phyloP scores from a whole-genome alignment of 2,329 filamentous ascomycete species.

The Zelopaecilomyces penicillatus region DNA sequence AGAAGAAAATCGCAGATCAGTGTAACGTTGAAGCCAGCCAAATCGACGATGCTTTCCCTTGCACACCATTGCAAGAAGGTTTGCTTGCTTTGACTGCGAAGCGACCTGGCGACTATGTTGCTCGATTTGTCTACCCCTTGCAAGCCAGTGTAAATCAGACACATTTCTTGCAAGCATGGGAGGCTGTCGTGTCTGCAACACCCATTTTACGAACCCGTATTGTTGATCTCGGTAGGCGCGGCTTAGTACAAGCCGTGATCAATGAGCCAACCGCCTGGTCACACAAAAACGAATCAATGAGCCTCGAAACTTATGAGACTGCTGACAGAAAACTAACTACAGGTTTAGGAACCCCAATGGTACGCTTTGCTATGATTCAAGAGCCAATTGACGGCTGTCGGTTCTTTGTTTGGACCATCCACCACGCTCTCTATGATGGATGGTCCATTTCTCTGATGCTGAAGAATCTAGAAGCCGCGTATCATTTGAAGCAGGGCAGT shows the following conservation, averaged over 20 bases:
- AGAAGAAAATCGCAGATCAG: too few relatives aligned
- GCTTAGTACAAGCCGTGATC: conserved; percentile 3
- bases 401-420: conserved; percentile 4
- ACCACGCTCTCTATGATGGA: conserved; percentile 6
- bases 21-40: too few relatives aligned
- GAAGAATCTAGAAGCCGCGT: not conserved
- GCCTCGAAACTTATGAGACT: conserved; percentile 3
- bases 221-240: not conserved
- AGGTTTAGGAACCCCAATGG: conserved; percentile 1
- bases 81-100: conserved; percentile 5
- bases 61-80: conserved; percentile 9
- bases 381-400: not conserved
- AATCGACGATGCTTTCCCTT: conserved; percentile 8
- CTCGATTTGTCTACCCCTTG: conserved; percentile 6
- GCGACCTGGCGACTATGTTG: conserved; percentile 14
- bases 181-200: not conserved
- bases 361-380: conserved; percentile 1
- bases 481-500: not conserved
- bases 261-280: not conserved
- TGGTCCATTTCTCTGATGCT: conserved; percentile 1
- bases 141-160: not conserved
- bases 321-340: not conserved
- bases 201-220: conserved; percentile 5
- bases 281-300: not conserved
- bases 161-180: conserved; percentile 6